Evolutionary conservation across 2,329 filamentous ascomycete genomes (phyloP), one percentile per base, ranked within the genome.

Genomic region (Claviceps africana): DNA sequence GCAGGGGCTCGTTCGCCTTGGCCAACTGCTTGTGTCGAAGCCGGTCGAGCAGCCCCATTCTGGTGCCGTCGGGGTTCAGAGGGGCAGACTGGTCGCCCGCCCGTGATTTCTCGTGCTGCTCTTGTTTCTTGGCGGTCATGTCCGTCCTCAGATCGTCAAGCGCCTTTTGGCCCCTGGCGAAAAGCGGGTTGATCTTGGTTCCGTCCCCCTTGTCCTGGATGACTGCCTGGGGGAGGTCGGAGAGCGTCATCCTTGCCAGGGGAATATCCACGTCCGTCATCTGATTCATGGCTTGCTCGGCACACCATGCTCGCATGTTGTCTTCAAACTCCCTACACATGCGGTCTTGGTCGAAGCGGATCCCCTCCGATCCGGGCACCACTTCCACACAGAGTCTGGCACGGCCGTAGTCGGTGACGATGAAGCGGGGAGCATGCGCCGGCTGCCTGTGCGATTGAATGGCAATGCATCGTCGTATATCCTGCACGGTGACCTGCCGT

Each of bases 1-100:
- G 80, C 0, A 75, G 65, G 4, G 74, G 65, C 62, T 82, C 86
- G 48, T 68, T 71, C 9, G 71, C 65, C 58, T 76, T 76, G 63
- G 77, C 72, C 58, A 75, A 66, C 58, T 86, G 79, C 70, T 91
- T 91, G 51, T 77, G 73, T 56, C 85, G 82, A 56, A 94, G 78
- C 48, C 86, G 83, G 64, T 90, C 86, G 53, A 93, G 74, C 25
- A 94, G 78, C 51, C 79, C 80, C 70, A 85, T 81, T 68, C 82
- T 73, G 46, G 67, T 65, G 44, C 69, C 73, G 48, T 72, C 71
- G 1, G 69, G 56, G 54, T 74, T 75, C 39, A 68, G 57, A 52
- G 66, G 58, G 0, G 65, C 57, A 17, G 17, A 3, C 2, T 43
- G 44, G 19, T 44, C 47, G 55, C 65, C 60, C 15, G 63, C 57